Percentiles rank a stretch among this genome's conserved stretches.
These are phyloP conservation scores for Leishmania guyanensis DNA, from an alignment of 208 protist species.

Conservation along the genomic window DNA sequence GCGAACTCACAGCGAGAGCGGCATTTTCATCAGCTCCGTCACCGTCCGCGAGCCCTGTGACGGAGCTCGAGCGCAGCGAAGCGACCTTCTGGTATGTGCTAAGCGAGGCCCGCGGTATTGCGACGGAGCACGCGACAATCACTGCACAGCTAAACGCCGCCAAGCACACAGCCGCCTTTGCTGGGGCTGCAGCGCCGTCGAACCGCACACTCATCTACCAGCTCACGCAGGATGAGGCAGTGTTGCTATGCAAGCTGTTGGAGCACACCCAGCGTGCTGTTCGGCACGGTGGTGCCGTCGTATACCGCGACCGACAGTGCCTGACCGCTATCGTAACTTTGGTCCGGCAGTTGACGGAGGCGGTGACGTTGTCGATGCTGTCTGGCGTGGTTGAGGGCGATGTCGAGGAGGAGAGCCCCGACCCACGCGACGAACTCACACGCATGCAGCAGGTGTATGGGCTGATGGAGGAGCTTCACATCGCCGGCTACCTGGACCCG, in stretches of 20 bases:
- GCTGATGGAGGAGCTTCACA: constrained; percentile 63
- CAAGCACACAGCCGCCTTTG: constrained; percentile 21
- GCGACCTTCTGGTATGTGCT: constrained; percentile 67
- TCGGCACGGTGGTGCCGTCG: constrained; percentile 50
- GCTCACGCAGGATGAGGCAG: constrained; percentile 62
- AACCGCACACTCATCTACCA: constrained; percentile 65
- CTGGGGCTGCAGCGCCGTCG: constrained; percentile 4
- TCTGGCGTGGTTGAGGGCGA: constrained; percentile 7
- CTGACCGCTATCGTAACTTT: constrained; percentile 53
- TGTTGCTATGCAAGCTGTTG: constrained; percentile 42
- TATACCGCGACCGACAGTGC: constrained; percentile 47
- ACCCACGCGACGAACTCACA: constrained; percentile 25
- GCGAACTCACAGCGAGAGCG: background rate
- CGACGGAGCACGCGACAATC: constrained; percentile 48
- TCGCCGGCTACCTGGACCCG: constrained; percentile 56
- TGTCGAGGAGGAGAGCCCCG: constrained; percentile 23
- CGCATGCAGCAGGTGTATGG: constrained; percentile 58
- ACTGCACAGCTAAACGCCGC: constrained; percentile 52
- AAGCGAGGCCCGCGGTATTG: constrained; percentile 35
- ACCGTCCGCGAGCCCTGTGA: constrained; percentile 16
- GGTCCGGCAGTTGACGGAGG: constrained; percentile 56
- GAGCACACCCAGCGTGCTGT: constrained; percentile 37
- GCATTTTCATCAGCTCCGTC: background rate
- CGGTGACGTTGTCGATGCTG: constrained; percentile 53
- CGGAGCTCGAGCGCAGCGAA: constrained; percentile 46